Percentiles rank a stretch among this genome's conserved stretches.
phyloP scores from a whole-genome alignment of 2,329 filamentous ascomycete species.

The Ophiocordyceps camponoti-saundersi region DNA sequence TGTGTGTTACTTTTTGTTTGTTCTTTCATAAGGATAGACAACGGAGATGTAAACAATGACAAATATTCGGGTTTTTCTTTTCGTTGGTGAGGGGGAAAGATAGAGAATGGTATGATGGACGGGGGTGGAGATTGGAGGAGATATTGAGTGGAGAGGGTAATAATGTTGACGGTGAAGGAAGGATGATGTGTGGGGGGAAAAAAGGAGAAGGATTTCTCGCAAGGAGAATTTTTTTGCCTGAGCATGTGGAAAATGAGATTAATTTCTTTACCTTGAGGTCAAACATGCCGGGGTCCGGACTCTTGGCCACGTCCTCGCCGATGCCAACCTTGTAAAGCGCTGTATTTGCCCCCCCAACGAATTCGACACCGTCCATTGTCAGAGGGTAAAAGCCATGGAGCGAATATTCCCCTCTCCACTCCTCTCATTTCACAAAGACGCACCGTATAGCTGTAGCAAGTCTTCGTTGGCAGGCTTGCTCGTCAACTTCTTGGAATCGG shows the following conservation, averaged over 20 bases:
- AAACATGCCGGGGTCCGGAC: slow-evolving; percentile 48
- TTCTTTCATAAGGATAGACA: too few species aligned
- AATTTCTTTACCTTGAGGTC: slow-evolving; percentile 40
- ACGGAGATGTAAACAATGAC: too few species aligned
- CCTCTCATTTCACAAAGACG: background rate
- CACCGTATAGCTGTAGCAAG: slow-evolving; percentile 45
- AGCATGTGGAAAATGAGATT: background rate
- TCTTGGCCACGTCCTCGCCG: slow-evolving; percentile 38
- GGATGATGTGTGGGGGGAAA: too few species aligned
- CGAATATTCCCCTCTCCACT: too few species aligned
- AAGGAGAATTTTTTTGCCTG: too few species aligned
- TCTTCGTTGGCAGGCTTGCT: slow-evolving; percentile 46
- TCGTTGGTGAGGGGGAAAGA: background rate
- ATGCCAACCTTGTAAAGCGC: slow-evolving; percentile 41
- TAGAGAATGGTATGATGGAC: too few species aligned
- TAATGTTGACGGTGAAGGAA: background rate
- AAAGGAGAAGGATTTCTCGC: too few species aligned
- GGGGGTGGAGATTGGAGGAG: too few species aligned
- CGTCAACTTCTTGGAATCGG: slow-evolving; percentile 51
- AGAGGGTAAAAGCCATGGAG: too few species aligned
- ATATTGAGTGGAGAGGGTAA: too few species aligned
- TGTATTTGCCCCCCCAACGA: slow-evolving; percentile 12
- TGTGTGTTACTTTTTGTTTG: background rate
- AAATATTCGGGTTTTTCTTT: too few species aligned
- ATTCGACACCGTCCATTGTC: too few species aligned